phyloP scores from a whole-genome alignment of 306 rosid genomes.

The Betula pendula region DNA sequence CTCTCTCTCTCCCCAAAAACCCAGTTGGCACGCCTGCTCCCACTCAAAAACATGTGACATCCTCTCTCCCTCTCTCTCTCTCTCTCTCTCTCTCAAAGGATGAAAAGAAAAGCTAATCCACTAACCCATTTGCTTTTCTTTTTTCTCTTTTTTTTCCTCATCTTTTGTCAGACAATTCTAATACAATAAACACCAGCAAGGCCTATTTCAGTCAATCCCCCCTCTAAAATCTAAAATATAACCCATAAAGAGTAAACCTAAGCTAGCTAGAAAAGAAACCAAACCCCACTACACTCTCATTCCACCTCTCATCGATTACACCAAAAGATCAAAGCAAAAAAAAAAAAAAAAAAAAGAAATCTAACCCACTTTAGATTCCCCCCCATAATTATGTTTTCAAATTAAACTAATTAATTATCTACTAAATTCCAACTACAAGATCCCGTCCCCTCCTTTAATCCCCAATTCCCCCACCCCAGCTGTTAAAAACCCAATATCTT shows the following conservation, averaged over 20 bases:
- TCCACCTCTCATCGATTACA: slow-evolving; percentile 51
- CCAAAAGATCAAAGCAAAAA: slow-evolving; percentile 34
- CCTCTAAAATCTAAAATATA: not conserved
- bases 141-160: slow-evolving; percentile 56
- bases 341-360: not conserved
- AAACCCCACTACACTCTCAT: slow-evolving; percentile 36
- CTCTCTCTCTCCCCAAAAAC: slow-evolving; percentile 28
- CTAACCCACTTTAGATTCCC: slow-evolving; percentile 22
- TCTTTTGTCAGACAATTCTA: slow-evolving; percentile 74
- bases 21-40: slow-evolving; percentile 91
- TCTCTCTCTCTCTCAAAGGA: slow-evolving; percentile 33
- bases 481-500: slow-evolving; percentile 56
- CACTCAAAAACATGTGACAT: slow-evolving; percentile 47
- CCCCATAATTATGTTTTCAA: slow-evolving; percentile 18
- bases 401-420: slow-evolving; percentile 5
- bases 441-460: slow-evolving; percentile 10
- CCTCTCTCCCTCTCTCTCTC: slow-evolving; percentile 19
- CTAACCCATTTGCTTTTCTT: slow-evolving; percentile 54
- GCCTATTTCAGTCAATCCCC: slow-evolving; percentile 33
- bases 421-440: slow-evolving; percentile 40
- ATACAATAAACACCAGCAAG: slow-evolving; percentile 46
- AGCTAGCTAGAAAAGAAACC: slow-evolving; percentile 34
- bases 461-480: slow-evolving; percentile 31
- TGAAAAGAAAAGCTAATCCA: slow-evolving; percentile 85
- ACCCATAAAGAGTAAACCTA: slow-evolving; percentile 25